Evolutionary conservation across 352 stramenopile species (phyloP), one percentile per base, ranked within the genome.

Genomic region (Phytophthora cajani): DNA sequence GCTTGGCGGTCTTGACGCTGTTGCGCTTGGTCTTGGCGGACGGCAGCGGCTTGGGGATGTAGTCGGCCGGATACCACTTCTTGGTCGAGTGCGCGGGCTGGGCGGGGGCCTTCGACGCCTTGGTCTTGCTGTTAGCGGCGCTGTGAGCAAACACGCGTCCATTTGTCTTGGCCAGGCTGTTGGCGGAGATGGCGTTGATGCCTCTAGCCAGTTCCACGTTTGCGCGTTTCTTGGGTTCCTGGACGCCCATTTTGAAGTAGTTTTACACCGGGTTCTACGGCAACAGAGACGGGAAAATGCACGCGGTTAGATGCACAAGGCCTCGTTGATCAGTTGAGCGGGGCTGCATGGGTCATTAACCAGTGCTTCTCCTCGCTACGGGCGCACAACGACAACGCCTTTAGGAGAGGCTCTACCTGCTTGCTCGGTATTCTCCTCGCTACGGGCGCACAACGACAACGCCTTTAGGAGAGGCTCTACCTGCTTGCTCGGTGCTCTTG

Each of bases 1-100:
- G 85, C 83, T 98, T 98, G 49, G 94, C 87, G n/a, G 96, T 86
- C 66, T 98, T 98, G 49, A 82, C 64, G 58, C 78, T 87, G 77
- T 90, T 90, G 62, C 82, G 82, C 44, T 80, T 82, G 58, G 82
- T 90, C 80, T 90, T 90, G 64, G 82, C 82, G 44, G 81, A 89
- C 14, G 72, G 69, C 42, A 91, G 68, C 58, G 68, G 74, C 77
- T 88, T 89, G 27, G 81, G 81, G 61, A 90, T 82, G 72, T 85
- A 87, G 71, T 90, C 82, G 14, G 79, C 80, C 58, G 81, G 81
- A 71, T 92, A 92, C 84, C 84, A 93, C 72, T 91, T 91, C 69
- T 85, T 88, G 58, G 74, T 86, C 87, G 99, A 97, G 84, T 99
- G 99, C 33, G 99, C 67, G 47, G 75, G 65, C 50, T 63, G 68